Base-by-base conservation (phyloP, 2,329 filamentous ascomycete genomes). In the Clonostachys byssicola region DNA sequence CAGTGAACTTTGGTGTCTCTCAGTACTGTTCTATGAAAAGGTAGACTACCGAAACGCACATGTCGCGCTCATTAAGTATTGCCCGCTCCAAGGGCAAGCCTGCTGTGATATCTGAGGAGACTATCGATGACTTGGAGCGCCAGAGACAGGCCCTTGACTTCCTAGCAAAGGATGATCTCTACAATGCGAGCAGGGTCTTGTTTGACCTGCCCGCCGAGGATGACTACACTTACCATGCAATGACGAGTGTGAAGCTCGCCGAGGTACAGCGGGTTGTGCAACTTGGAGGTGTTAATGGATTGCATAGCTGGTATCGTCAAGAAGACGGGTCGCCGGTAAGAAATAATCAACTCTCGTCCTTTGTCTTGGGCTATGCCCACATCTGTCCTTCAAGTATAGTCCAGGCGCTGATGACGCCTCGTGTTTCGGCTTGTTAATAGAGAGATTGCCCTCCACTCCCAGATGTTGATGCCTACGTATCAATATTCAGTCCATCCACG, bases 391-490 rank as follows among this genome's bases (percentile, higher is more conserved):
- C 13, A 23, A 40, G 42, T 34, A 10, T 30, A 30, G 23, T 30
- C 23, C 23, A 30, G 23, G 23, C 20, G 42, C 13, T 42, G 36
- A 40, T 47, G 34, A 42, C 30, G 45, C 50, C 55, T 10, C n/a
- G 12, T 39, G 14, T 39, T 39, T 39, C 17, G 14, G 7, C 17
- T 39, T 39, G 14, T 39, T 35, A 45, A 17, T 53, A 71, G 61
- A 66, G 65, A 57, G 63, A 67, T 2, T 67, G 77, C 7, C 83
- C 82, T 7, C 68, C 77, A 2, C 65, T 64, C 41, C 54, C 73
- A 46, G 87, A 90, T 56, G 76, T 86, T 48, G 72, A 77, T 40
- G 79, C 85, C 16, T 90, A 91, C 68, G 76, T 80, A 36, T 70
- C 77, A 43, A 73, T 91, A 57, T 90, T 89, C 70, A 71, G 70